These are phyloP conservation scores for Cryptococcus sp. DNA, from an alignment of 1,284 basidiomycete genomes.

Conservation along the genomic window DNA sequence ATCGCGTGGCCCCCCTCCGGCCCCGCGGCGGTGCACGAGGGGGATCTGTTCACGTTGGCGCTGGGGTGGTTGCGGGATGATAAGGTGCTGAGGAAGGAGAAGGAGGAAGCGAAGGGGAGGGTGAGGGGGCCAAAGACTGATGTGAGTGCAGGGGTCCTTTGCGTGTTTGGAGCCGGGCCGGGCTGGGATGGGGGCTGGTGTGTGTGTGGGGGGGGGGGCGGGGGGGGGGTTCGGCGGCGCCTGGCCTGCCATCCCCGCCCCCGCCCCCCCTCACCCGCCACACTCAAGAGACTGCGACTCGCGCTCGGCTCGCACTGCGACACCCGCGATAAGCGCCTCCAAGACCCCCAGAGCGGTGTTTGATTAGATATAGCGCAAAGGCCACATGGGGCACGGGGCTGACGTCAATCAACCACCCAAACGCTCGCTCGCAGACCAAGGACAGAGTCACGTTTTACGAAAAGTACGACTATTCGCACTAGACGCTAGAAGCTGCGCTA, in stretches of 20 bases:
- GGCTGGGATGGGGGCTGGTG: too few relatives aligned
- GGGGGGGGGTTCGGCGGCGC: too few relatives aligned
- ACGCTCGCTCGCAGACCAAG: conserved; percentile 57
- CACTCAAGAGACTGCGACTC: too few relatives aligned
- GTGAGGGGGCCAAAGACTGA: conserved; percentile 68
- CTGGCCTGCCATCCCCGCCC: too few relatives aligned
- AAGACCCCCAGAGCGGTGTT: not conserved
- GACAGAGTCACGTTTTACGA: conserved; percentile 86
- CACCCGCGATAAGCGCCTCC: too few relatives aligned
- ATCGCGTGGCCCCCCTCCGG: conserved; percentile 60
- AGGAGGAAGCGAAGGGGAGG: conserved; percentile 54
- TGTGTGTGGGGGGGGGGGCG: too few relatives aligned
- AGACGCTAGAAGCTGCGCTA: not conserved
- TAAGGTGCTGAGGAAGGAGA: conserved; percentile 62
- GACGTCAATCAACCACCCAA: conserved; percentile 6
- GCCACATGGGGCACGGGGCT: too few relatives aligned
- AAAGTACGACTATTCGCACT: conserved; percentile 61
- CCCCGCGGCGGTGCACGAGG: conserved; percentile 1
- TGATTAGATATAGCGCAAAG: not conserved
- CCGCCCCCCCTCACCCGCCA: too few relatives aligned
- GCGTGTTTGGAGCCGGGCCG: too few relatives aligned
- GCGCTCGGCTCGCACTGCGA: too few relatives aligned
- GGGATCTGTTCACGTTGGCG: conserved; percentile 67
- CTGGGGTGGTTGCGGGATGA: conserved; percentile 83
- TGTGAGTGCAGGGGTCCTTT: conserved; percentile 52